Conservation (phyloP, 2,329 filamentous ascomycete genomes). For the Biscogniauxia mediterranea region DNA sequence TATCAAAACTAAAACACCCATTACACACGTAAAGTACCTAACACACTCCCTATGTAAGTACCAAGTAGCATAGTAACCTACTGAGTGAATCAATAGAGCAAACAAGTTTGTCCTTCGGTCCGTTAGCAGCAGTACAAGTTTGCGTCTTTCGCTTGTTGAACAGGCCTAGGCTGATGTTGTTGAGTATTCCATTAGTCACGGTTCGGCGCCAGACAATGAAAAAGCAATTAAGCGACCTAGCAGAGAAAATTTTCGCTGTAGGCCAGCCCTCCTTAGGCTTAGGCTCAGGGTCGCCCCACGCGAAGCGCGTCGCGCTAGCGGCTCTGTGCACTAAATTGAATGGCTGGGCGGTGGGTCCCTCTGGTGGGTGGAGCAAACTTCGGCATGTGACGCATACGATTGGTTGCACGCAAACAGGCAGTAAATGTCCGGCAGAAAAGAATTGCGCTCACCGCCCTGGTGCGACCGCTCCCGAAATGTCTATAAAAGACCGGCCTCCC, state of each 20-base stretch:
- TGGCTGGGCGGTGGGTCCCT: not conserved
- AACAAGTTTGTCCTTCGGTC: too few species aligned
- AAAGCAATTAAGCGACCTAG: not conserved
- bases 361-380: not conserved
- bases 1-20: too few species aligned
- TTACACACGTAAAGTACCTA: too few species aligned
- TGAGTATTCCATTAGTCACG: not conserved
- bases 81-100: too few species aligned
- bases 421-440: constrained; percentile 12
- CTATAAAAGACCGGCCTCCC: constrained; percentile 40
- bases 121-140: too few species aligned
- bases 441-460: constrained; percentile 15
- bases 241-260: not conserved
- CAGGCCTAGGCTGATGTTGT: too few species aligned
- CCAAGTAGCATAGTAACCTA: too few species aligned
- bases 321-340: not conserved
- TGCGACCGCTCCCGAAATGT: not conserved
- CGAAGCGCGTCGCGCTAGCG: not conserved
- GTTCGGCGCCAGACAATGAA: too few species aligned
- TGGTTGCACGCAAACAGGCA: not conserved
- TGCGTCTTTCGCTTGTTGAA: too few species aligned
- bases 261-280: not conserved
- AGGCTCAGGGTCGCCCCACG: not conserved
- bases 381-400: not conserved
- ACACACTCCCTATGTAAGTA: too few species aligned